These are phyloP conservation scores for Cryomyces antarcticus DNA, from an alignment of 495 filamentous ascomycete genomes.

Conservation along the genomic window DNA sequence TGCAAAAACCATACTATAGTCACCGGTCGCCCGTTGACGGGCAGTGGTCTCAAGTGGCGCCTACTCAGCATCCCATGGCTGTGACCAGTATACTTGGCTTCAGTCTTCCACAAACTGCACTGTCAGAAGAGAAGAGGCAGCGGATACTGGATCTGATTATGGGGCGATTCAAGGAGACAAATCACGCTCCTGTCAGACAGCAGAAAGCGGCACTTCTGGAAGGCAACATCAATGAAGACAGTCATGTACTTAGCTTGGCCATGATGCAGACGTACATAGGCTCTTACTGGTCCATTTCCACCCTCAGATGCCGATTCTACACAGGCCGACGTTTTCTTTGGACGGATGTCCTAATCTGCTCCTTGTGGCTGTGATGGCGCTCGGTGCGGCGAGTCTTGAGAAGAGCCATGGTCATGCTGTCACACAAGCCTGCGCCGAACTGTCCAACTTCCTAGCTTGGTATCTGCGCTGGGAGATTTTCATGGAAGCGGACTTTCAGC, in stretches of 20 bases:
- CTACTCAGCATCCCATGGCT: conserved; percentile 62
- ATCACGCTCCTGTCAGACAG: conserved; percentile 49
- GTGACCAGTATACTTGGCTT: conserved; percentile 80
- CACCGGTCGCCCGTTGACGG: conserved; percentile 12
- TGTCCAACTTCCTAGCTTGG: conserved; percentile 78
- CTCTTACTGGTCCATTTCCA: conserved; percentile 89
- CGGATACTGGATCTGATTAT: conserved; percentile 74
- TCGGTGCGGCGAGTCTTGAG: conserved; percentile 78
- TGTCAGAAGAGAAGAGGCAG: conserved; percentile 75
- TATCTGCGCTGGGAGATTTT: conserved; percentile 87
- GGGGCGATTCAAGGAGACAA: conserved; percentile 60
- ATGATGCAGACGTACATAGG: conserved; percentile 94
- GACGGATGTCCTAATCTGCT: conserved; percentile 70
- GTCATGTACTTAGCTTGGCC: conserved; percentile 64
- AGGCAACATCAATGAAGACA: conserved; percentile 49
- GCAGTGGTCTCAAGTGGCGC: conserved; percentile 10
- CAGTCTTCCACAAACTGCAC: conserved; percentile 31
- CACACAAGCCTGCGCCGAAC: conserved; percentile 49
- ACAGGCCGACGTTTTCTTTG: conserved; percentile 80
- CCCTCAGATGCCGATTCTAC: conserved; percentile 82
- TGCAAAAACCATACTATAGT: conserved; percentile 15
- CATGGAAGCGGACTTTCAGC: conserved; percentile 74
- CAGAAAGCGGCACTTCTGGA: conserved; percentile 62
- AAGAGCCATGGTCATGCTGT: conserved; percentile 53
- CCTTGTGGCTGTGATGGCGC: conserved; percentile 81